Conservation (phyloP, 2,329 filamentous ascomycete genomes). For the Diplodia sapinea region DNA sequence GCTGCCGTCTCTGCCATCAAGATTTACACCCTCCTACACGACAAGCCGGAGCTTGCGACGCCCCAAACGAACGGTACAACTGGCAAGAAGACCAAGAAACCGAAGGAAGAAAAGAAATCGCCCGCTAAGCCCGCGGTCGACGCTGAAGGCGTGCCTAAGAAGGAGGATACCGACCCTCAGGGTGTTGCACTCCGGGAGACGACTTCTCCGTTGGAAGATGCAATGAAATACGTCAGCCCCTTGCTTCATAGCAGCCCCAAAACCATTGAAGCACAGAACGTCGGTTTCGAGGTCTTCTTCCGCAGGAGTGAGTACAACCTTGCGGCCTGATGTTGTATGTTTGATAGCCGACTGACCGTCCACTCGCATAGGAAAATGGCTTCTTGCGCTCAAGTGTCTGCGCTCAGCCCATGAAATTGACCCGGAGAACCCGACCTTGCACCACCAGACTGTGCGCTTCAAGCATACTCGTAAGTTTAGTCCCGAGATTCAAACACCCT, state of each 20-base stretch:
- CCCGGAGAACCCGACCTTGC: constrained; percentile 70
- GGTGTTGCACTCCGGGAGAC: constrained; percentile 82
- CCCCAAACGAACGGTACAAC: constrained; percentile 60
- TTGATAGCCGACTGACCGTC: constrained; percentile 34
- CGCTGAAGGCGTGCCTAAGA: constrained; percentile 71
- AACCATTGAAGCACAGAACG: constrained; percentile 79
- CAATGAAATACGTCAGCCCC: constrained; percentile 82
- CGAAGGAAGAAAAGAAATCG: constrained; percentile 75
- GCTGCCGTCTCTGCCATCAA: constrained; percentile 81
- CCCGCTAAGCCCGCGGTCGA: constrained; percentile 62
- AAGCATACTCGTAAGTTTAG: constrained; percentile 58
- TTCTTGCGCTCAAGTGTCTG: constrained; percentile 86
- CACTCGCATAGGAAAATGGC: constrained; percentile 72
- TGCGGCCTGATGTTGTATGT: too few relatives aligned
- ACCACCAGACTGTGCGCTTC: constrained; percentile 76
- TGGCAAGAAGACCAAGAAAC: constrained; percentile 80
- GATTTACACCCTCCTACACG: constrained; percentile 79
- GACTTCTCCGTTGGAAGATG: constrained; percentile 80
- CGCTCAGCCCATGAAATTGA: constrained; percentile 74
- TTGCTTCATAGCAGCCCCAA: constrained; percentile 82
- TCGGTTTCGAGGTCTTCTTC: constrained; percentile 89
- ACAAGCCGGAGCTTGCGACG: constrained; percentile 71
- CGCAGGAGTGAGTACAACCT: constrained; percentile 70
- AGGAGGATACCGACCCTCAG: constrained; percentile 87
- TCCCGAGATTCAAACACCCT: not conserved